phyloP scores from a whole-genome alignment of 768 basidiomycete species.

The Astraeus odoratus region DNA sequence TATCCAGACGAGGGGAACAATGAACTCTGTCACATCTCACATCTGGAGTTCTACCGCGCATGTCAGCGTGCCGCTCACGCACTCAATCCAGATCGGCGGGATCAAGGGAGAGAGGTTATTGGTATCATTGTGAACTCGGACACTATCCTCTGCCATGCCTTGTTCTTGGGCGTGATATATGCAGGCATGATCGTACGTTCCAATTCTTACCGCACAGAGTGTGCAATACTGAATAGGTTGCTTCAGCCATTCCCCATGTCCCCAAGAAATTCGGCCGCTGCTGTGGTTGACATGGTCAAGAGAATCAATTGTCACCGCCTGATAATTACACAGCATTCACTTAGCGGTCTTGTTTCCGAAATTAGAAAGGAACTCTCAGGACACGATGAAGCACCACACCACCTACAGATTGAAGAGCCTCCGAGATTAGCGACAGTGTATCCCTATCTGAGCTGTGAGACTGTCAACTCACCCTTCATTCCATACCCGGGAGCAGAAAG shows the following conservation, averaged over 20 bases:
- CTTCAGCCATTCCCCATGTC: slow-evolving; percentile 31
- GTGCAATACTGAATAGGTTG: slow-evolving; percentile 11
- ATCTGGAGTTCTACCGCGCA: slow-evolving; percentile 34
- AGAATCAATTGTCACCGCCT: slow-evolving; percentile 16
- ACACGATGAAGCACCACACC: neutral
- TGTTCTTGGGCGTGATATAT: slow-evolving; percentile 27
- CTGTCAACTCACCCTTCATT: slow-evolving; percentile 9
- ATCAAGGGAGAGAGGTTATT: slow-evolving; percentile 14
- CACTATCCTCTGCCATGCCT: slow-evolving; percentile 28
- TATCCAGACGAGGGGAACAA: slow-evolving; percentile 1
- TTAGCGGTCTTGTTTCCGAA: slow-evolving; percentile 10
- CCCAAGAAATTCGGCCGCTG: slow-evolving; percentile 37
- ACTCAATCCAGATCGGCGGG: slow-evolving; percentile 29
- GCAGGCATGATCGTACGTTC: slow-evolving; percentile 31
- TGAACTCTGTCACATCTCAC: slow-evolving; percentile 24
- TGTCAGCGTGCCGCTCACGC: slow-evolving; percentile 35
- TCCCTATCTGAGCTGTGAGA: slow-evolving; percentile 34
- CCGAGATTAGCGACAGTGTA: slow-evolving; percentile 25
- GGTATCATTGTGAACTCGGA: slow-evolving; percentile 25
- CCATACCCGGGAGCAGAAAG: slow-evolving; percentile 10
- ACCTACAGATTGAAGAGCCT: slow-evolving; percentile 12
- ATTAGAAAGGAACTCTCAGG: slow-evolving; percentile 1
- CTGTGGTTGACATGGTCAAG: slow-evolving; percentile 22
- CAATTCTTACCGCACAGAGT: slow-evolving; percentile 20
- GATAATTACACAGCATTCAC: slow-evolving; percentile 13